Conservation (phyloP, 108 stramenopile species). For the Conticribra guillardii region DNA sequence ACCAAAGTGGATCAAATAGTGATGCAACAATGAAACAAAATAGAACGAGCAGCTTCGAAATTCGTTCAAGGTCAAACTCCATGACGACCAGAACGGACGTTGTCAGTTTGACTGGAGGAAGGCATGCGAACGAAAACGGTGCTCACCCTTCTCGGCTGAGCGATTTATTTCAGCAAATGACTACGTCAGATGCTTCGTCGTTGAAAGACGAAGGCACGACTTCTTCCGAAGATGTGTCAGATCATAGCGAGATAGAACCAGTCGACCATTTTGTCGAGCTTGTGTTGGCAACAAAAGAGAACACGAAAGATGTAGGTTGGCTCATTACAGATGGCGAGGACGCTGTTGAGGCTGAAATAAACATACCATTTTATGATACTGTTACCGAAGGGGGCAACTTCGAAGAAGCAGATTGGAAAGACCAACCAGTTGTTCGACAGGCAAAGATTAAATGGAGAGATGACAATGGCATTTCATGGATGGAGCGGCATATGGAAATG, state of each 20-base stretch:
- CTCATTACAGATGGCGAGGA: conserved; percentile 23
- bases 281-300: conserved; percentile 35
- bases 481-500: conserved; percentile 40
- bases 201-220: no score
- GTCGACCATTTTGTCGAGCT: conserved; percentile 17
- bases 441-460: conserved; percentile 24
- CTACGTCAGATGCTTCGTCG: no score
- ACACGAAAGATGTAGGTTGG: conserved; percentile 25
- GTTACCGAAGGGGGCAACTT: conserved; percentile 26
- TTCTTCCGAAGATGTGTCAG: no score
- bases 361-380: conserved; percentile 26
- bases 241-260: neutral
- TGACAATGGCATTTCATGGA: conserved; percentile 21
- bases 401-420: conserved; percentile 30
- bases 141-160: no score
- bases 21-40: no score
- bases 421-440: conserved; percentile 22
- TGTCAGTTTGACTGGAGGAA: no score
- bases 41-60: no score
- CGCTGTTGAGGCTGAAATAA: conserved; percentile 4
- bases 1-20: conserved; percentile 1
- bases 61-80: no score
- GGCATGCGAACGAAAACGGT: no score
- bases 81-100: no score
- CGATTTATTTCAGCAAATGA: no score